A percentile compares a stretch with the other conserved stretches of the same genome.
phyloP scores from a whole-genome alignment of 73 alveolate genomes.

The Paramecium octaurelia region DNA sequence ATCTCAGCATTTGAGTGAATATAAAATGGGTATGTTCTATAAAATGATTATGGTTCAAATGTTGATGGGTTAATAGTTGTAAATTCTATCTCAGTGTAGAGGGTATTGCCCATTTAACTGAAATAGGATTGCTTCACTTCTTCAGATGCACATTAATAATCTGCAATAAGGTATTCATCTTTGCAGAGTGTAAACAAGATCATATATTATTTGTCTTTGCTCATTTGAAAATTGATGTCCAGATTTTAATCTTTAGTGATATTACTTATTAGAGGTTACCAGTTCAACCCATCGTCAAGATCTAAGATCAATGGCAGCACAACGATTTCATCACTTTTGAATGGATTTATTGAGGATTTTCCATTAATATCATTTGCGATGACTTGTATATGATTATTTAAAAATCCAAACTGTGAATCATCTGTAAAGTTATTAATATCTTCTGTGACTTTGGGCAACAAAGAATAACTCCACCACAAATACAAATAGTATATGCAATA shows the following conservation, averaged over 20 bases:
- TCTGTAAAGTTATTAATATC: not conserved
- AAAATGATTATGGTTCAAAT: not conserved
- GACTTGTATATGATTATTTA: not conserved
- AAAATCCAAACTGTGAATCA: not conserved
- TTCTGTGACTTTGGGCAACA: not conserved
- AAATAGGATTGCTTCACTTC: not conserved
- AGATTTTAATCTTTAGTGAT: not conserved
- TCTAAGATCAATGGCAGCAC: not conserved
- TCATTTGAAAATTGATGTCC: not conserved
- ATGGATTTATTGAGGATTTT: not conserved
- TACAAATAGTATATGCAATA: not conserved
- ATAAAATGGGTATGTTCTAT: not conserved
- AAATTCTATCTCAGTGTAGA: not conserved
- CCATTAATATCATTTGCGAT: not conserved
- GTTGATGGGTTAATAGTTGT: not conserved
- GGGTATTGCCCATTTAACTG: not conserved
- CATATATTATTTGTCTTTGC: not conserved
- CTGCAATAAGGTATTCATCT: not conserved
- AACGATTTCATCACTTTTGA: not conserved
- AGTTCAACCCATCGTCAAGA: not conserved
- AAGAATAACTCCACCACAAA: not conserved
- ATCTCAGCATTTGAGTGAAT: not conserved
- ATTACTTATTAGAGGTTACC: not conserved
- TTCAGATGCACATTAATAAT: not conserved
- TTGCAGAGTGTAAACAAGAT: not conserved